These are phyloP conservation scores for Nadsonia starkeyi-henricii DNA, from an alignment of 1,139 yeast species.

Conservation along the genomic window DNA sequence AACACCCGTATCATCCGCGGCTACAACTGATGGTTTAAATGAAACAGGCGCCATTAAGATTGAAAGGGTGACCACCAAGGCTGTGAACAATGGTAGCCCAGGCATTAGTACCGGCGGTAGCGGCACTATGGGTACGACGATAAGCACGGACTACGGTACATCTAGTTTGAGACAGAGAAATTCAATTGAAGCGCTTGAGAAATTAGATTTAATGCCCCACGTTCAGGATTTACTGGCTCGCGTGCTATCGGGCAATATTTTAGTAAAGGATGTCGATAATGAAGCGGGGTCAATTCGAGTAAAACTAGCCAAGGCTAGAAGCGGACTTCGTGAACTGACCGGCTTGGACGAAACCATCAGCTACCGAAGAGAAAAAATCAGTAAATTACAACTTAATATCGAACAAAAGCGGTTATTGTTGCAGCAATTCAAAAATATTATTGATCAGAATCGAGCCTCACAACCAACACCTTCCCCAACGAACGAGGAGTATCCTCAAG, in stretches of 20 bases:
- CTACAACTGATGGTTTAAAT: too few relatives aligned
- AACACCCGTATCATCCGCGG: too few relatives aligned
- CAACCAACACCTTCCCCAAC: too few relatives aligned
- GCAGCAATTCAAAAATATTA: not conserved
- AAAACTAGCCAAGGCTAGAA: conserved; percentile 6
- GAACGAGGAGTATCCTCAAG: too few relatives aligned
- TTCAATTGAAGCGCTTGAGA: conserved; percentile 10
- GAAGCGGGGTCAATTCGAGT: conserved; percentile 8
- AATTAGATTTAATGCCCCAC: conserved; percentile 6
- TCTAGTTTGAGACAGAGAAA: not conserved
- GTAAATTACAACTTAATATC: not conserved
- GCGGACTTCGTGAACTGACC: conserved; percentile 4
- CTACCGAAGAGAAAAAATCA: conserved; percentile 4
- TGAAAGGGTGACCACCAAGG: too few relatives aligned
- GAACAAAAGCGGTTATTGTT: not conserved
- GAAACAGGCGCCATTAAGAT: too few relatives aligned
- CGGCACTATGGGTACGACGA: not conserved
- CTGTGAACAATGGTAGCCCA: too few relatives aligned
- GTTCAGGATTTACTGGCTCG: conserved; percentile 5
- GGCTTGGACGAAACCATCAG: conserved; percentile 6
- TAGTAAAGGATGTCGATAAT: conserved; percentile 6
- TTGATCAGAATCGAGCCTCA: not conserved
- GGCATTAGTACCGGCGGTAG: too few relatives aligned
- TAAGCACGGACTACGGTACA: not conserved
- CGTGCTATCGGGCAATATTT: conserved; percentile 2